phyloP scores from a whole-genome alignment of 225 moss, liverwort and hornwort species.

The Takakia lepidozioides region DNA sequence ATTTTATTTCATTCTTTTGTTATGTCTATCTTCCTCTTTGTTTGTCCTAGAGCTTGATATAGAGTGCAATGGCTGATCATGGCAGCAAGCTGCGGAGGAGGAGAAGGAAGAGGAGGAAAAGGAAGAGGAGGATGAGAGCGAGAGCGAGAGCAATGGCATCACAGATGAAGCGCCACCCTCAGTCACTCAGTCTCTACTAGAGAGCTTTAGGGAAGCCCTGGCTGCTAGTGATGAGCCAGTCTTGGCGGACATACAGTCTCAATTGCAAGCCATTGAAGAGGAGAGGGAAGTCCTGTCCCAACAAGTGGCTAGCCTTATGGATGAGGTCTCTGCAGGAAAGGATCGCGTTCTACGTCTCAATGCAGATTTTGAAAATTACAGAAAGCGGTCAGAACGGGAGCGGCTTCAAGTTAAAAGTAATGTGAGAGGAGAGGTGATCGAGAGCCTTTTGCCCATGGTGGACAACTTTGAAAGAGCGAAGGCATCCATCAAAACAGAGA shows the following conservation, averaged over 20 bases:
- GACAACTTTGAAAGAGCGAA: slow-evolving; percentile 98
- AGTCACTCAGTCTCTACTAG: slow-evolving; percentile 25
- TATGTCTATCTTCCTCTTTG: too few species aligned
- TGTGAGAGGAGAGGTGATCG: slow-evolving; percentile 79
- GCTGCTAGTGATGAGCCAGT: slow-evolving; percentile 53
- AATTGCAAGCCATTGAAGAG: slow-evolving; percentile 33
- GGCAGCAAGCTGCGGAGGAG: slow-evolving; percentile 27
- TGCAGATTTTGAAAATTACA: slow-evolving; percentile 97
- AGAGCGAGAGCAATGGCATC: slow-evolving; percentile 21
- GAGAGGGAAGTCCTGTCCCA: slow-evolving; percentile 68
- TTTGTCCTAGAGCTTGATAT: too few species aligned
- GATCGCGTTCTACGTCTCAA: slow-evolving; percentile 85
- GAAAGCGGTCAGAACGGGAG: slow-evolving; percentile 80
- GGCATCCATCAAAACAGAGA: slow-evolving; percentile 74
- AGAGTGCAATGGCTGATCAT: background rate
- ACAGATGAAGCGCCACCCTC: slow-evolving; percentile 9
- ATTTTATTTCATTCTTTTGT: too few species aligned
- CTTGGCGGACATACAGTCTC: slow-evolving; percentile 52
- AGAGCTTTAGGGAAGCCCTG: slow-evolving; percentile 64
- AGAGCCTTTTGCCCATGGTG: slow-evolving; percentile 90
- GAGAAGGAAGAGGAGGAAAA: slow-evolving; percentile 37
- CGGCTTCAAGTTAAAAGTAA: slow-evolving; percentile 57
- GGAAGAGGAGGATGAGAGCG: slow-evolving; percentile 23
- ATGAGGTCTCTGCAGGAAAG: slow-evolving; percentile 59
- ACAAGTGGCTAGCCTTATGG: slow-evolving; percentile 55